Conservation (phyloP, 148 eudicot genomes). For the Heliamphora exappendiculata region DNA sequence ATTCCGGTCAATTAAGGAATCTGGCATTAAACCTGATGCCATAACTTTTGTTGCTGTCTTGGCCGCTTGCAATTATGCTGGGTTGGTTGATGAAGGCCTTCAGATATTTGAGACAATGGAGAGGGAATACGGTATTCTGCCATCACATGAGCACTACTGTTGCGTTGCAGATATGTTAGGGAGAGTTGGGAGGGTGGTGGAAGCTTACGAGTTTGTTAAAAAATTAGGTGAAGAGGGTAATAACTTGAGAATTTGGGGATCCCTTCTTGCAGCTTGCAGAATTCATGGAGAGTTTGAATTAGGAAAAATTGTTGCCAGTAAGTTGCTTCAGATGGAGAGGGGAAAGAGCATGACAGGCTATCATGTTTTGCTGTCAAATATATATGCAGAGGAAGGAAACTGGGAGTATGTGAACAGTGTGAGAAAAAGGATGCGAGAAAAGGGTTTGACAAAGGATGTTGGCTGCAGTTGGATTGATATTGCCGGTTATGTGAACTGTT, state of each 20-base stretch:
- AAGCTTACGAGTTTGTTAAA: conserved; percentile 65
- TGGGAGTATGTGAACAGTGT: conserved; percentile 62
- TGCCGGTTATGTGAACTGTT: conserved; percentile 44
- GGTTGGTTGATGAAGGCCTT: conserved; percentile 82
- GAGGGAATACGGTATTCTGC: conserved; percentile 40
- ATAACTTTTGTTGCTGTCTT: conserved; percentile 71
- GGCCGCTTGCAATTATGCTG: conserved; percentile 85
- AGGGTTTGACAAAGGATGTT: conserved; percentile 59
- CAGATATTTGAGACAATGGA: conserved; percentile 65
- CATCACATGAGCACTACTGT: conserved; percentile 67
- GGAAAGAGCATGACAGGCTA: conserved; percentile 47
- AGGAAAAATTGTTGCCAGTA: conserved; percentile 61
- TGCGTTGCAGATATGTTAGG: conserved; percentile 87
- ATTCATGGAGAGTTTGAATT: conserved; percentile 58
- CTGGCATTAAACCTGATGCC: conserved; percentile 57
- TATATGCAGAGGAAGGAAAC: conserved; percentile 75
- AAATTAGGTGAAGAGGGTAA: conserved; percentile 48
- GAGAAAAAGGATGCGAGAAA: conserved; percentile 62
- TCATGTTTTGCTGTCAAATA: conserved; percentile 62
- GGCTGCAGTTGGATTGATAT: conserved; percentile 86
- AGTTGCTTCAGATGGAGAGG: conserved; percentile 47
- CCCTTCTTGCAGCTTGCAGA: conserved; percentile 68
- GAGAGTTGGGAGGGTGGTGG: conserved; percentile 65
- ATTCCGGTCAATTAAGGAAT: conserved; percentile 54
- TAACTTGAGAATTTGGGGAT: conserved; percentile 73